Percentiles rank a stretch among this genome's conserved stretches.
phyloP scores from a whole-genome alignment of 1,284 basidiomycete species.

The Cryptococcus sp. region DNA sequence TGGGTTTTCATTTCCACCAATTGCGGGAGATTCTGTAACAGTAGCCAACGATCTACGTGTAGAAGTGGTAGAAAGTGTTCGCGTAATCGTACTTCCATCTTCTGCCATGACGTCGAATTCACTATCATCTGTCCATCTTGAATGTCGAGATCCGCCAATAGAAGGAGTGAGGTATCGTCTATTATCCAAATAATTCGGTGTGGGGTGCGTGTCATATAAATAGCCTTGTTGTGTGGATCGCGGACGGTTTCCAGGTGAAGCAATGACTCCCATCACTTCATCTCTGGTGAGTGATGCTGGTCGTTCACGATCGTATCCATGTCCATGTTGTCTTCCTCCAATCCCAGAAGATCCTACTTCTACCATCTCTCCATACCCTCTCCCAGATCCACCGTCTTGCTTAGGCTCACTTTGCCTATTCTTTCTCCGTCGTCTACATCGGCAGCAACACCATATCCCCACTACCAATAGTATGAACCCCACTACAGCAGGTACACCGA shows the following conservation, averaged over 20 bases:
- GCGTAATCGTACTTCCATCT: background rate
- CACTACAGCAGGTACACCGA: background rate
- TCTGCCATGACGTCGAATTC: background rate
- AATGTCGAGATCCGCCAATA: background rate
- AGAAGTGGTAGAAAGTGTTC: background rate
- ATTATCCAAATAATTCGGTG: background rate
- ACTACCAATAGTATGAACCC: background rate
- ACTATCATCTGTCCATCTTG: background rate
- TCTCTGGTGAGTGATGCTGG: background rate
- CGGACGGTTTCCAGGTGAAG: background rate
- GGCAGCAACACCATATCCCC: background rate
- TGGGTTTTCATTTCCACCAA: background rate
- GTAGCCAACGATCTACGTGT: background rate
- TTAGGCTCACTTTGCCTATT: background rate
- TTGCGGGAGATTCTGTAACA: background rate
- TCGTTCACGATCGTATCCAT: background rate
- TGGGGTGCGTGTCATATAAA: background rate
- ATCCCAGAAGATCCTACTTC: background rate
- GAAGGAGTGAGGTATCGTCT: background rate
- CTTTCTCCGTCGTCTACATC: background rate
- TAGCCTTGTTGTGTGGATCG: no score
- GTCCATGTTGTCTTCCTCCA: background rate
- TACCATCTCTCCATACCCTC: background rate
- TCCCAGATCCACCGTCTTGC: background rate
- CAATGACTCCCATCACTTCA: background rate